phyloP scores from a whole-genome alignment of 352 stramenopile genomes.

The Pythium pyrilobum region DNA sequence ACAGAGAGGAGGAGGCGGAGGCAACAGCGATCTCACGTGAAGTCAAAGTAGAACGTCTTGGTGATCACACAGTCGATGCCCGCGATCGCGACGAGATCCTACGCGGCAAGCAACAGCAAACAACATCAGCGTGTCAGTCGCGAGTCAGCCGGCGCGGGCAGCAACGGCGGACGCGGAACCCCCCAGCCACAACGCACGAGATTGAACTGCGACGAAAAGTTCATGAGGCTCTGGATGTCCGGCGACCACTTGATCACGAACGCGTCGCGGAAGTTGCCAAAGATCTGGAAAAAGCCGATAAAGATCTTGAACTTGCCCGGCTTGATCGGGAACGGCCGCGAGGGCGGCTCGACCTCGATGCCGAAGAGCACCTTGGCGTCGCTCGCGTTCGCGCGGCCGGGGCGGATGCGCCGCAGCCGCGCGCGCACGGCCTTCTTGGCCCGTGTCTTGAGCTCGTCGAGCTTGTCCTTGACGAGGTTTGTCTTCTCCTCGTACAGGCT shows the following conservation, averaged over 20 bases:
- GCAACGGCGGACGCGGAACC: background rate
- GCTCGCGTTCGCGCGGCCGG: background rate
- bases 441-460: constrained; percentile 28
- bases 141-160: background rate
- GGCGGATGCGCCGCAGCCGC: constrained; percentile 17
- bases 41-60: constrained; percentile 77
- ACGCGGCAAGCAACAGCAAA: background rate
- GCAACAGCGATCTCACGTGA: constrained; percentile 43
- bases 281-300: constrained; percentile 79
- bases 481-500: constrained; percentile 23
- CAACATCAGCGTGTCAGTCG: too few species aligned
- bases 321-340: constrained; percentile 44
- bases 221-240: constrained; percentile 54
- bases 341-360: constrained; percentile 40
- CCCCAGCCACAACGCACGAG: constrained; percentile 27
- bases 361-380: constrained; percentile 46
- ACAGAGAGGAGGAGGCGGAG: too few species aligned
- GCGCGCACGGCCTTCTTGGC: constrained; percentile 6
- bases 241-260: constrained; percentile 66
- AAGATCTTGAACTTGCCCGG: constrained; percentile 78
- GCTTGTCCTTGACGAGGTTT: constrained; percentile 10
- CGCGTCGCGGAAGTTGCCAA: constrained; percentile 64
- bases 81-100: constrained; percentile 69
- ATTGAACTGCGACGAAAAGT: constrained; percentile 66
- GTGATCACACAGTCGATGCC: constrained; percentile 68